These are phyloP conservation scores for Nitzschia sp. DNA, from an alignment of 108 stramenopile species.

Conservation along the genomic window DNA sequence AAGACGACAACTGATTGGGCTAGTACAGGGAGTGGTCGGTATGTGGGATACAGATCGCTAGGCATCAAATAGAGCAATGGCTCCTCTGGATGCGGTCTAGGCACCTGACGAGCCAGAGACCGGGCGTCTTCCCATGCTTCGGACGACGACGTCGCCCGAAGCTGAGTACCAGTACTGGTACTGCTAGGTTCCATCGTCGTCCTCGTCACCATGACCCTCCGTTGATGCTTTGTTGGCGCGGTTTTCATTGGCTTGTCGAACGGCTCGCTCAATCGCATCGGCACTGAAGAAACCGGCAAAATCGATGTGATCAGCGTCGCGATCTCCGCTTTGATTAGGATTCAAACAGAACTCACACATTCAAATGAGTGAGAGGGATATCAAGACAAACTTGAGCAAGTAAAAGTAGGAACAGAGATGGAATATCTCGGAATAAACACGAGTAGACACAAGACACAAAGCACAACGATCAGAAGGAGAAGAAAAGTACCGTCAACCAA, in stretches of 20 bases:
- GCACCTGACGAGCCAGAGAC: constrained; percentile 5
- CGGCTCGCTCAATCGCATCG: constrained; percentile 71
- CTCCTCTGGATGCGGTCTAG: constrained; percentile 36
- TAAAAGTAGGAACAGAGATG: too few species aligned
- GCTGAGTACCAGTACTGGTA: not conserved
- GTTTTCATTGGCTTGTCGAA: constrained; percentile 41
- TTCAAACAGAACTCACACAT: constrained; percentile 85
- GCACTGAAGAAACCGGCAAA: constrained; percentile 79
- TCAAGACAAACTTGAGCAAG: too few species aligned
- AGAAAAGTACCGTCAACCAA: too few species aligned
- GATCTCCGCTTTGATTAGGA: constrained; percentile 33
- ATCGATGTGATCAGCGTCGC: constrained; percentile 46
- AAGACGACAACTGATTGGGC: constrained; percentile 1
- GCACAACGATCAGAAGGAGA: too few species aligned
- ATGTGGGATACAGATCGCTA: constrained; percentile 37
- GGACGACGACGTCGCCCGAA: not conserved
- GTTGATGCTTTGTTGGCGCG: constrained; percentile 10
- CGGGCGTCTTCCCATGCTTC: not conserved
- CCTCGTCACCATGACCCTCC: constrained; percentile 38
- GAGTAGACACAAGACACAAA: too few species aligned
- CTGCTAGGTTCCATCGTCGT: constrained; percentile 75
- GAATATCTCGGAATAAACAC: too few species aligned
- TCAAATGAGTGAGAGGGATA: too few species aligned
- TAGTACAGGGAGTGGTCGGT: constrained; percentile 47
- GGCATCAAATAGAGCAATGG: constrained; percentile 67